Evolutionary conservation across 1,139 yeast species (phyloP).

Genomic region (Suhomyces bolitotheri): DNA sequence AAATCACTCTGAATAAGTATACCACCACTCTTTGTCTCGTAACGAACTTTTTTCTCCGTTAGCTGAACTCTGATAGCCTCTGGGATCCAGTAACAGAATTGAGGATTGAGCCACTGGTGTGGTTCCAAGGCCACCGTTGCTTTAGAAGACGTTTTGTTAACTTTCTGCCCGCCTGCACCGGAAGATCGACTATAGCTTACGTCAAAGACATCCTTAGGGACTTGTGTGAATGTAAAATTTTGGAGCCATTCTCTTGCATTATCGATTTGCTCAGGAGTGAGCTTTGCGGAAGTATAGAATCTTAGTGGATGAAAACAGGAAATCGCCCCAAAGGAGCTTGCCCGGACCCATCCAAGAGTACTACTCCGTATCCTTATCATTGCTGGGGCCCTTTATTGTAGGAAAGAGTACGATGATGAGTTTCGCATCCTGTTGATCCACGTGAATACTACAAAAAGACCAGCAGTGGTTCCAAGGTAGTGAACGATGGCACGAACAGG

Average conservation of each 20-base stretch:
- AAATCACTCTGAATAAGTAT: slow-evolving; percentile 64
- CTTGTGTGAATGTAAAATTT: slow-evolving; percentile 27
- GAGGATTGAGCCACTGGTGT: slow-evolving; percentile 49
- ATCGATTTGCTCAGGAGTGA: slow-evolving; percentile 24
- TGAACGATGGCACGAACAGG: too few relatives aligned
- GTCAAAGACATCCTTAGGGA: slow-evolving; percentile 55
- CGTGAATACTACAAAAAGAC: too few relatives aligned
- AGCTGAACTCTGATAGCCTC: slow-evolving; percentile 48
- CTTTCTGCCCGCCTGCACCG: slow-evolving; percentile 97
- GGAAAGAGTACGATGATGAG: too few relatives aligned
- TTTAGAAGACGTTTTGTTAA: slow-evolving; percentile 79
- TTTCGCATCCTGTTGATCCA: too few relatives aligned
- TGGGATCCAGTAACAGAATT: slow-evolving; percentile 63
- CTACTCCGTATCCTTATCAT: too few relatives aligned
- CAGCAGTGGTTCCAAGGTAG: too few relatives aligned
- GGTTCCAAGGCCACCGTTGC: slow-evolving; percentile 62
- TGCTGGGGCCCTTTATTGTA: too few relatives aligned
- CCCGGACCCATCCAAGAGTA: too few relatives aligned
- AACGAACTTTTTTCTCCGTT: slow-evolving; percentile 43
- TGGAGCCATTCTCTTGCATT: slow-evolving; percentile 50
- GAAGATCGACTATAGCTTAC: slow-evolving; percentile 70
- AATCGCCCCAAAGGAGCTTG: too few relatives aligned
- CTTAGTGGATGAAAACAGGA: slow-evolving; percentile 2
- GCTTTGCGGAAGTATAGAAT: slow-evolving; percentile 6
- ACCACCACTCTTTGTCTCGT: slow-evolving; percentile 58